These are phyloP conservation scores for Ensete glaucum DNA, from an alignment of 176 grass and related monocot species.

Conservation along the genomic window DNA sequence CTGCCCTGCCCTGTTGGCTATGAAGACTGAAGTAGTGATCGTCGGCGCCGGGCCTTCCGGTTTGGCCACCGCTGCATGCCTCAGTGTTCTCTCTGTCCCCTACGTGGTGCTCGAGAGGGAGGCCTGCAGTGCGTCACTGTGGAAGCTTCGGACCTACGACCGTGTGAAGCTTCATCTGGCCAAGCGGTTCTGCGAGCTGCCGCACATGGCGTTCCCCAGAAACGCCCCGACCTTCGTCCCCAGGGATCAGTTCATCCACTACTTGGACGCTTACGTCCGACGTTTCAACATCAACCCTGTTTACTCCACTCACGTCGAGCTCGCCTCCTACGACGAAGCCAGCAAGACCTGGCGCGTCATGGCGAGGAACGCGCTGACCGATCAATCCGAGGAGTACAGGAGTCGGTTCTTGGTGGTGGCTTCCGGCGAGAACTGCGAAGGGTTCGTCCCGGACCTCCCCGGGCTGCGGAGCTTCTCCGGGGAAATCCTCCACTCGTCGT, in stretches of 20 bases:
- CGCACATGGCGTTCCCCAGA: background rate
- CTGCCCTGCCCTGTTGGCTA: no score
- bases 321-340: background rate
- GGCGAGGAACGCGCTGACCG: background rate
- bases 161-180: conserved; percentile 31
- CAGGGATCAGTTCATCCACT: conserved; percentile 17
- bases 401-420: conserved; percentile 36
- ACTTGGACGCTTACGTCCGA: conserved; percentile 2
- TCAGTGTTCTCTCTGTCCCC: background rate
- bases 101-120: conserved; percentile 21
- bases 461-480: conserved; percentile 19
- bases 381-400: background rate
- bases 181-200: conserved; percentile 31
- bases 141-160: conserved; percentile 28
- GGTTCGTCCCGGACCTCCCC: conserved; percentile 10
- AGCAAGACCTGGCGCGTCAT: background rate
- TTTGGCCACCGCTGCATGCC: conserved; percentile 19
- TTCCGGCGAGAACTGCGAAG: conserved; percentile 27
- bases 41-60: conserved; percentile 26
- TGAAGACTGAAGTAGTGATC: conserved; percentile 3
- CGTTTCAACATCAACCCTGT: conserved; percentile 2
- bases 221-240: conserved; percentile 23
- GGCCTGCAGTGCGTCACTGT: conserved; percentile 22
- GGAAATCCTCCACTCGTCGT: conserved; percentile 22
- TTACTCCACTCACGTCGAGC: conserved; percentile 6